Evolutionary conservation across 2,329 filamentous ascomycete genomes (phyloP).

Genomic region (Cladosporium sp.): DNA sequence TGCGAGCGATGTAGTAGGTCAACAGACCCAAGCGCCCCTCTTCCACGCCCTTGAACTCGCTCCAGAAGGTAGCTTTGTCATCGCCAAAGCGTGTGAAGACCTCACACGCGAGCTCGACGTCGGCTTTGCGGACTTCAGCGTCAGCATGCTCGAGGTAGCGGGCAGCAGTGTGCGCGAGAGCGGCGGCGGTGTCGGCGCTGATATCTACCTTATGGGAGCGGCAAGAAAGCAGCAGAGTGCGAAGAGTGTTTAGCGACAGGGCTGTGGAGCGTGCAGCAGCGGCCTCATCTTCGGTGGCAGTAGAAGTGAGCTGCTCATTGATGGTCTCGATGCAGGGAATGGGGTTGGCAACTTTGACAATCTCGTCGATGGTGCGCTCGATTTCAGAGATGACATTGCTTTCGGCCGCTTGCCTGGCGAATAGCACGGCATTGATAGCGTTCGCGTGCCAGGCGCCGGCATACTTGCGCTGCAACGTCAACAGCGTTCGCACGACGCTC

Average conservation of each 20-base stretch:
- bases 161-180: conserved; percentile 30
- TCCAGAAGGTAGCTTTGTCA: conserved; percentile 62
- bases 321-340: conserved; percentile 47
- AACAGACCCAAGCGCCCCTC: conserved; percentile 76
- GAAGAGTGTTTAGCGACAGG: conserved; percentile 66
- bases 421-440: conserved; percentile 66
- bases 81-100: conserved; percentile 60
- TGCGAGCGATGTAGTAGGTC: conserved; percentile 78
- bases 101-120: conserved; percentile 76
- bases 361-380: conserved; percentile 71
- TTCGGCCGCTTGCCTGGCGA: conserved; percentile 66
- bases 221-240: conserved; percentile 55
- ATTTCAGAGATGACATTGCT: conserved; percentile 72
- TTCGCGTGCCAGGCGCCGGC: conserved; percentile 68
- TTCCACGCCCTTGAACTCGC: conserved; percentile 58
- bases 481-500: conserved; percentile 70
- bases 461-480: conserved; percentile 65
- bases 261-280: conserved; percentile 46
- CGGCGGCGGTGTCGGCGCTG: conserved; percentile 4
- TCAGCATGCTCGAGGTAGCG: conserved; percentile 30
- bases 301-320: conserved; percentile 38
- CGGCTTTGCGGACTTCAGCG: conserved; percentile 58
- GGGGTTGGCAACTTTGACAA: conserved; percentile 65
- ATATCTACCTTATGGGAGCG: conserved; percentile 24
- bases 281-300: conserved; percentile 28